A percentile compares a stretch with the other conserved stretches of the same genome.
These are phyloP conservation scores for Myxozyma melibiosi DNA, from an alignment of 805 yeast genomes.

Conservation along the genomic window DNA sequence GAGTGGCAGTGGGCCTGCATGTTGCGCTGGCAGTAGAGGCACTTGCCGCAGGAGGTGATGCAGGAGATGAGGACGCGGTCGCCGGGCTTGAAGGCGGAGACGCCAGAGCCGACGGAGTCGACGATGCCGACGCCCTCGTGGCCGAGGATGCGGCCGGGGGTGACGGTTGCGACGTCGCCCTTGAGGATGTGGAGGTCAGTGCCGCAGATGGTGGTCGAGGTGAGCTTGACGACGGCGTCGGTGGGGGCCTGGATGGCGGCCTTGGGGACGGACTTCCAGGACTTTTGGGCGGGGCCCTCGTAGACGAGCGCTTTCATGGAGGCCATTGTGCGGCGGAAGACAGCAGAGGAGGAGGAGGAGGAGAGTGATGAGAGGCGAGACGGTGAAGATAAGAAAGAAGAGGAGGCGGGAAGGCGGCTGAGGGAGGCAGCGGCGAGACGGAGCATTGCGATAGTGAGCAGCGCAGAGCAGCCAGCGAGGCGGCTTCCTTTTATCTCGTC, in stretches of 20 bases:
- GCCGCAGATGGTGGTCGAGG: slow-evolving; percentile 56
- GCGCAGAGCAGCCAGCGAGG: background rate
- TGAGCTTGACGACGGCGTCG: slow-evolving; percentile 53
- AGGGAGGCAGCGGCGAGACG: background rate
- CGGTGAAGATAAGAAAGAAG: background rate
- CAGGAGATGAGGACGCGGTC: slow-evolving; percentile 53
- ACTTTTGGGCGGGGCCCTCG: slow-evolving; percentile 18
- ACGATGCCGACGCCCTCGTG: slow-evolving; percentile 48
- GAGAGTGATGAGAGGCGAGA: background rate
- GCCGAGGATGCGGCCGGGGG: slow-evolving; percentile 49
- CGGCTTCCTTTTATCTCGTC: too few species aligned
- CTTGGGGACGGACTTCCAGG: slow-evolving; percentile 30
- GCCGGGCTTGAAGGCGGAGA: slow-evolving; percentile 46
- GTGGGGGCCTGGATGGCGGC: slow-evolving; percentile 32
- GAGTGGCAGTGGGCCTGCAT: slow-evolving; percentile 25
- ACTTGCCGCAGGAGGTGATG: slow-evolving; percentile 61
- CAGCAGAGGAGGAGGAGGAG: background rate
- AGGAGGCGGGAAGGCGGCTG: background rate
- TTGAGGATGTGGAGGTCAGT: slow-evolving; percentile 57
- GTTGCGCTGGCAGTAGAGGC: slow-evolving; percentile 55
- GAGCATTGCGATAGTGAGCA: slow-evolving; percentile 2
- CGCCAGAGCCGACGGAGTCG: slow-evolving; percentile 46
- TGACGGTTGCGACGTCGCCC: slow-evolving; percentile 46
- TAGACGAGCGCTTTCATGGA: slow-evolving; percentile 28
- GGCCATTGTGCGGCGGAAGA: slow-evolving; percentile 7